Percentiles rank a stretch among this genome's conserved stretches.
phyloP scores from a whole-genome alignment of 2,329 filamentous ascomycete species.

The Whalleya microplaca region DNA sequence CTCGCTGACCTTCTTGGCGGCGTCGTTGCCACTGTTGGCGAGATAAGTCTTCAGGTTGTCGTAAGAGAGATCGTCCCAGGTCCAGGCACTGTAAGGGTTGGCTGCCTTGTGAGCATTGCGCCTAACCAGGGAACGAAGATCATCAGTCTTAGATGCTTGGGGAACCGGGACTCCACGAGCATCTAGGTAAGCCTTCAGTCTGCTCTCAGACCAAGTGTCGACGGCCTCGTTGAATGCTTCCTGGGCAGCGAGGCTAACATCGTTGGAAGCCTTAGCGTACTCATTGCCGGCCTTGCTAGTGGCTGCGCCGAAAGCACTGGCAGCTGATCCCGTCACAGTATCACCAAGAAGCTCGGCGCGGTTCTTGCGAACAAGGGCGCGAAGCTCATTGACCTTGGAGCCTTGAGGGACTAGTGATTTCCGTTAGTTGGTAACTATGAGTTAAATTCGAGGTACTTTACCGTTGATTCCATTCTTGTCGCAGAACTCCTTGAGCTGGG shows the following conservation, averaged over 20 bases:
- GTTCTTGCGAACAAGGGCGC: constrained; percentile 88
- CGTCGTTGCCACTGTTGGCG: constrained; percentile 53
- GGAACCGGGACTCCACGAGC: constrained; percentile 76
- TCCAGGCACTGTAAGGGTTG: constrained; percentile 72
- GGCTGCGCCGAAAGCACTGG: constrained; percentile 69
- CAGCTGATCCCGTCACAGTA: constrained; percentile 59
- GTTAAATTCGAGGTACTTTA: constrained; percentile 23
- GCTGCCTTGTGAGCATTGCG: constrained; percentile 72
- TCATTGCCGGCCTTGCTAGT: constrained; percentile 77
- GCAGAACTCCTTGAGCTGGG: constrained; percentile 86
- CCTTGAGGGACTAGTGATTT: constrained; percentile 77
- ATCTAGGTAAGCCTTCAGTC: constrained; percentile 78
- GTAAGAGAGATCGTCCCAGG: constrained; percentile 75
- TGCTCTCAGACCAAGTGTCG: constrained; percentile 71
- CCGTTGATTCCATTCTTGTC: constrained; percentile 81
- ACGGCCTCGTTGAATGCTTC: constrained; percentile 69
- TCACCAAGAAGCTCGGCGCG: constrained; percentile 73
- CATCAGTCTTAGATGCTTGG: constrained; percentile 70
- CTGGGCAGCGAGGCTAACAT: constrained; percentile 62
- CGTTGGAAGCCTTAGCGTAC: constrained; percentile 75
- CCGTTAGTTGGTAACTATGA: constrained; percentile 15
- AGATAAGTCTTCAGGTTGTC: constrained; percentile 70
- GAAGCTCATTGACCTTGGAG: constrained; percentile 84
- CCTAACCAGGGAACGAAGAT: constrained; percentile 75
- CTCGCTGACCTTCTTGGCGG: constrained; percentile 62